Conservation (phyloP, 2,329 filamentous ascomycete species). For the Atkinsonella texensis region DNA sequence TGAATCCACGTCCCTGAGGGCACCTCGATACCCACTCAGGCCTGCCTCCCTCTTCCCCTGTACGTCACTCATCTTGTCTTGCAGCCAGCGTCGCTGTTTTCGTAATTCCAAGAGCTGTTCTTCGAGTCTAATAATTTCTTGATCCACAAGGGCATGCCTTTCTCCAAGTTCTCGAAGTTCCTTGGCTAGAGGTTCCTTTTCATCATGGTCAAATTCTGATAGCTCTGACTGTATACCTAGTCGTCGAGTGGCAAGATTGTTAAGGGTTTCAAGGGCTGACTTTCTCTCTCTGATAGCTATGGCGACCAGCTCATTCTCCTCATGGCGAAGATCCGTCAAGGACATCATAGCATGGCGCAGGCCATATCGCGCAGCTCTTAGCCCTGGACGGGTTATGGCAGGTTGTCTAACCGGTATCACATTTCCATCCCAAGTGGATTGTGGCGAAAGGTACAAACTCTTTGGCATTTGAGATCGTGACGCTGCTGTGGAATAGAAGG, state of each 20-base stretch:
- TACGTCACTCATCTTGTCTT: slow-evolving; percentile 47
- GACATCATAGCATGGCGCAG: slow-evolving; percentile 52
- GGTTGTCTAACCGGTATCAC: slow-evolving; percentile 52
- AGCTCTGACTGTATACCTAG: slow-evolving; percentile 40
- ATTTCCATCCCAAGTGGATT: slow-evolving; percentile 29
- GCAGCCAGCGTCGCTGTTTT: slow-evolving; percentile 44
- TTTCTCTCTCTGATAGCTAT: slow-evolving; percentile 44
- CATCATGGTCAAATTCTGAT: slow-evolving; percentile 39
- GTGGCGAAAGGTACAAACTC: slow-evolving; percentile 29
- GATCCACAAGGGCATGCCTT: slow-evolving; percentile 41
- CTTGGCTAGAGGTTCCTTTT: slow-evolving; percentile 43
- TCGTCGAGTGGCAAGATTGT: slow-evolving; percentile 37
- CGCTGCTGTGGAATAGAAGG: slow-evolving; percentile 26
- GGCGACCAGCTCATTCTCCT: slow-evolving; percentile 52
- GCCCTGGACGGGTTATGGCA: slow-evolving; percentile 33
- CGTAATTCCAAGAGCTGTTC: slow-evolving; percentile 49
- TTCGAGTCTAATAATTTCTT: slow-evolving; percentile 55
- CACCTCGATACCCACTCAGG: slow-evolving; percentile 59
- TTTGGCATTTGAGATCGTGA: slow-evolving; percentile 28
- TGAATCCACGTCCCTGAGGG: slow-evolving; percentile 52
- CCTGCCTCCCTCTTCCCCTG: slow-evolving; percentile 56
- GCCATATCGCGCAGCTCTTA: slow-evolving; percentile 52
- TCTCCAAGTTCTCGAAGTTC: slow-evolving; percentile 48
- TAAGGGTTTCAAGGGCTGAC: slow-evolving; percentile 44
- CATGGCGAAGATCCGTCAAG: slow-evolving; percentile 52